Percentiles rank a stretch among this genome's conserved stretches.
Evolutionary conservation across 305 asterid genomes (phyloP).

Genomic region (Ajuga reptans): DNA sequence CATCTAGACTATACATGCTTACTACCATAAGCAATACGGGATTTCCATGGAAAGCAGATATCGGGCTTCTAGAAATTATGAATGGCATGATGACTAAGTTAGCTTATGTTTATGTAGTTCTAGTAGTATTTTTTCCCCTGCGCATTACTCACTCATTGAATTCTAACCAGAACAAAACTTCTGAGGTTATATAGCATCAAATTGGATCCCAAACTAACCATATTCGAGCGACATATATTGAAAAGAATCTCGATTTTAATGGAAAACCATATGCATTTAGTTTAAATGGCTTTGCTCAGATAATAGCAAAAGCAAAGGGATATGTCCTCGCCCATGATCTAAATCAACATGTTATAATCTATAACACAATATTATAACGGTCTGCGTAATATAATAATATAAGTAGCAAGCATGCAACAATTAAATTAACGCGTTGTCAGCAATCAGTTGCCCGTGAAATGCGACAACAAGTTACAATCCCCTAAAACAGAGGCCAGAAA

Average conservation of each 20-base stretch:
- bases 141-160: not conserved
- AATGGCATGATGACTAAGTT: not conserved
- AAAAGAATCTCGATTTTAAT: not conserved
- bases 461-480: not conserved
- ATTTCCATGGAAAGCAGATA: not conserved
- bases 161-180: not conserved
- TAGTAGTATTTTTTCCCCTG: not conserved
- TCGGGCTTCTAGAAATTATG: not conserved
- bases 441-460: not conserved
- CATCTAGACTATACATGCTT: not conserved
- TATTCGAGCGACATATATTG: not conserved
- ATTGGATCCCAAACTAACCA: not conserved
- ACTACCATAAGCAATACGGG: not conserved
- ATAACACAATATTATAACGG: not conserved
- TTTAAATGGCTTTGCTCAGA: not conserved
- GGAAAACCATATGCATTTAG: not conserved
- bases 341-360: not conserved
- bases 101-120: not conserved
- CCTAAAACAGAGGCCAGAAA: not conserved
- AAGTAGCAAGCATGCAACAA: not conserved
- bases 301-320: not conserved
- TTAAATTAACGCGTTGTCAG: not conserved
- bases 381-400: not conserved
- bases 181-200: not conserved
- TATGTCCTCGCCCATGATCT: not conserved